Base-by-base conservation (phyloP, 805 yeast species). In the Candida wancherniae region DNA sequence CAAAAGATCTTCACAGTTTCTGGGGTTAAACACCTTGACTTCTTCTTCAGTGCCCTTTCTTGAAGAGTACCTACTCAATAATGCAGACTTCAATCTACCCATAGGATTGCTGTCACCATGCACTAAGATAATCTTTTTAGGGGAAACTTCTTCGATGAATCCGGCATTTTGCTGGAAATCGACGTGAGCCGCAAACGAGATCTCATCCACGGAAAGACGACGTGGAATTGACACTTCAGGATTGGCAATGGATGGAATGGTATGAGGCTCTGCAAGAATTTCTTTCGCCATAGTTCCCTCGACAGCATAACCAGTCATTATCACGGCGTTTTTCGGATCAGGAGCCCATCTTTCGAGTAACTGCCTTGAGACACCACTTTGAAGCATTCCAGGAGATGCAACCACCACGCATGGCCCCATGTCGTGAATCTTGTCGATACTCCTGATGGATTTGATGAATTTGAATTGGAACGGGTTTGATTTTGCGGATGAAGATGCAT, bases 171-270 rank as follows among this genome's bases (percentile, higher is more conserved):
- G 96, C 48, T 84, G 86, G 57, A 82, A 92, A 54, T 92, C 99
- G 14, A 92, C 99, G 58, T 92, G 99, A 0, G 99, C 99, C n/a
- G 98, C 97, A 68, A 92, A 92, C 1, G 97, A 88, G 4, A 92
- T 81, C 57, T 92, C 99, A 43, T 90, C 97, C 11, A 92, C 80
- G 27, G 73, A 75, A 34, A 94, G 61, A 42, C 97, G 71, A 50
- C 98, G 76, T 4, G 97, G 97, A 23, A 92, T 81, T 37, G 77
- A 73, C 12, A 79, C 62, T 39, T 87, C 96, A 0, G 94, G 84
- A 44, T 84, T 85, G n/a, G 69, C 63, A 15, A 77, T 63, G 0
- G 97, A 81, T 1, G 92, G 94, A 28, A 92, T 85, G n/a, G 85
- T 83, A 22, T 76, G 75, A 1, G 99, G 98, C 47, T 88, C 97